These are phyloP conservation scores for Solanum sparsipilum DNA, from an alignment of 257 asterid genomes.

Conservation along the genomic window DNA sequence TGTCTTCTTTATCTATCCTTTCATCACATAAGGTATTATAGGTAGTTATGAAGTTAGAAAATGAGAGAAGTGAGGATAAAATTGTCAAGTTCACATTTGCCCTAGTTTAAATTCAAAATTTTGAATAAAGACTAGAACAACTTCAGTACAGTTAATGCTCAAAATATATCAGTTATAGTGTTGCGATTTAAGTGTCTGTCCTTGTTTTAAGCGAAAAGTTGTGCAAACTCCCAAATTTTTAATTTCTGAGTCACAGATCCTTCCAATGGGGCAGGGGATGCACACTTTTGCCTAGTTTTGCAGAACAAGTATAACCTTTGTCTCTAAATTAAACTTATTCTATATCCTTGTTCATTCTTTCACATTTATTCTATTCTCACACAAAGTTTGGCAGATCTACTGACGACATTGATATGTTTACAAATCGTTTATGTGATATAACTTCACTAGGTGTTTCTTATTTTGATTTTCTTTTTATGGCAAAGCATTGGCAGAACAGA, in stretches of 20 bases:
- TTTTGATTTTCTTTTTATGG: not conserved
- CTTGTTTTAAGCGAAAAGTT: not conserved
- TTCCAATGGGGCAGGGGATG: not conserved
- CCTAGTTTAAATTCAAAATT: not conserved
- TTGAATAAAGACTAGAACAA: not conserved
- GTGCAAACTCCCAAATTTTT: not conserved
- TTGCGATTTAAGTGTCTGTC: not conserved
- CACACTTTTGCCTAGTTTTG: not conserved
- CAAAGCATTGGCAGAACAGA: slow-evolving; percentile 31
- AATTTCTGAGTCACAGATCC: not conserved
- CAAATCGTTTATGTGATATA: not conserved
- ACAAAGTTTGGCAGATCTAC: not conserved
- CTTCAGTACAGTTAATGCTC: not conserved
- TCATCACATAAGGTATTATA: not conserved
- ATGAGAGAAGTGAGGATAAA: not conserved
- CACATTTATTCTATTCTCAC: not conserved
- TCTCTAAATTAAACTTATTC: not conserved
- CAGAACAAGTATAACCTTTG: not conserved
- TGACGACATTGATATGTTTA: not conserved
- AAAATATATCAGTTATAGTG: not conserved
- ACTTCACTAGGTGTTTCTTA: not conserved
- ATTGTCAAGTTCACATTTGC: not conserved
- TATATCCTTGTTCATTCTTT: not conserved
- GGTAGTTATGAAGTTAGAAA: not conserved
- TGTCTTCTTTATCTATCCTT: not conserved